Percentiles rank a stretch among this genome's conserved stretches.
These are phyloP conservation scores for Cryptosporidium viatorum DNA, from an alignment of 169 alveolate species.

Conservation along the genomic window DNA sequence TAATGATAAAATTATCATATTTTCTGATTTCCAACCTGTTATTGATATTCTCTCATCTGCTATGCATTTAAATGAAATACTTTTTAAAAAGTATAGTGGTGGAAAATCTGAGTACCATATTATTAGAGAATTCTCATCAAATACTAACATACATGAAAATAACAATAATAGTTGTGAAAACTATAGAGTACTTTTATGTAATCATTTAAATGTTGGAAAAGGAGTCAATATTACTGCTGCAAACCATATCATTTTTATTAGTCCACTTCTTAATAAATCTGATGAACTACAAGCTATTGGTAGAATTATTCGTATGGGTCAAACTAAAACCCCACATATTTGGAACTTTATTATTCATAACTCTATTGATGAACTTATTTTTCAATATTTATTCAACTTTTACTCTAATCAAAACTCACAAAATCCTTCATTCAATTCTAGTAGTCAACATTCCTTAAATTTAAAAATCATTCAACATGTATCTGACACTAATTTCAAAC, in stretches of 20 bases:
- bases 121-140: conserved; percentile 35
- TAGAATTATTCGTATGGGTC: conserved; percentile 80
- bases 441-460: background rate
- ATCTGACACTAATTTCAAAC: conserved; percentile 10
- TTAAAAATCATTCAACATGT: background rate
- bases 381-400: background rate
- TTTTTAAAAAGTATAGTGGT: conserved; percentile 33
- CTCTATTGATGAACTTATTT: conserved; percentile 38
- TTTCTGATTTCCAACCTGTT: conserved; percentile 55
- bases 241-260: conserved; percentile 78
- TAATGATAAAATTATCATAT: conserved; percentile 54
- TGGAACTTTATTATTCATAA: conserved; percentile 73
- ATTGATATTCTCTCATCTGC: conserved; percentile 45
- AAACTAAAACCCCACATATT: conserved; percentile 77
- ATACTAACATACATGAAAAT: too few species aligned
- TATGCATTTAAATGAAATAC: conserved; percentile 11
- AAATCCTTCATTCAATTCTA: background rate
- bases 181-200: conserved; percentile 47
- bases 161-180: background rate
- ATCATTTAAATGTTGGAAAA: conserved; percentile 75
- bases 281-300: conserved; percentile 82
- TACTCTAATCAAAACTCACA: background rate
- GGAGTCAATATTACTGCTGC: conserved; percentile 81
- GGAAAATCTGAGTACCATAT: conserved; percentile 37
- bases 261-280: conserved; percentile 74